Base-by-base conservation (phyloP, 106 monocot species). In the Dendrobium huoshanense region DNA sequence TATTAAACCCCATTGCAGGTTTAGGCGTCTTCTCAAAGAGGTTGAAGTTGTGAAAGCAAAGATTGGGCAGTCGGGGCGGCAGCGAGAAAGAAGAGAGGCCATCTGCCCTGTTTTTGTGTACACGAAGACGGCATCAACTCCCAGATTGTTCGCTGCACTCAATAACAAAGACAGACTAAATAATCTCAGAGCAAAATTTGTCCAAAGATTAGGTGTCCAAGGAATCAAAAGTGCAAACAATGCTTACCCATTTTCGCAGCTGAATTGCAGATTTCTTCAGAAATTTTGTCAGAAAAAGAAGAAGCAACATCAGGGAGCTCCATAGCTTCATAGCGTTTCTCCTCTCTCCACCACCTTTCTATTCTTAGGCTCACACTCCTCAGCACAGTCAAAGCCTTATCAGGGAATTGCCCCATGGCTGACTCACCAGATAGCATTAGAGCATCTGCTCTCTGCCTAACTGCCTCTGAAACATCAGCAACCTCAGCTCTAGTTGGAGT, bases 381-480 rank as follows among this genome's bases (percentile, higher is more conserved):
- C 27, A 99, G 85, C 17, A 99, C 98, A 79, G 88, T 84, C 77
- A 99, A 65, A 56, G 98, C 95, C 79, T 99, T 99, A 2, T 99
- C 98, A 42, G 98, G 98, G 79, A 79, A 99, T 56, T 91, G 94
- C 16, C 98, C 98, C 95, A 95, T 99, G 18, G 98, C 98, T 15
- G 98, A 99, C 81, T 99, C 98, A 79, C 95, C 98, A 79, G 98
- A 99, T 40, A 99, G 91, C 98, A 99, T 99, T 29, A 99, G 85
- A 41, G 98, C 98, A 84, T 99, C 98, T 18, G 98, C 92, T 49
- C 98, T 73, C 82, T 99, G 98, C 56, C 95, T 81, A 67, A 99
- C 95, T 31, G 95, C 98, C 81, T 95, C 98, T 42, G 98, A 99
- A 75, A 99, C 95, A 90, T 99, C 98, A 77, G 95, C 98, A 82